These are phyloP conservation scores for Termitomyces sp. DNA, from an alignment of 1,284 basidiomycete genomes.

Conservation along the genomic window DNA sequence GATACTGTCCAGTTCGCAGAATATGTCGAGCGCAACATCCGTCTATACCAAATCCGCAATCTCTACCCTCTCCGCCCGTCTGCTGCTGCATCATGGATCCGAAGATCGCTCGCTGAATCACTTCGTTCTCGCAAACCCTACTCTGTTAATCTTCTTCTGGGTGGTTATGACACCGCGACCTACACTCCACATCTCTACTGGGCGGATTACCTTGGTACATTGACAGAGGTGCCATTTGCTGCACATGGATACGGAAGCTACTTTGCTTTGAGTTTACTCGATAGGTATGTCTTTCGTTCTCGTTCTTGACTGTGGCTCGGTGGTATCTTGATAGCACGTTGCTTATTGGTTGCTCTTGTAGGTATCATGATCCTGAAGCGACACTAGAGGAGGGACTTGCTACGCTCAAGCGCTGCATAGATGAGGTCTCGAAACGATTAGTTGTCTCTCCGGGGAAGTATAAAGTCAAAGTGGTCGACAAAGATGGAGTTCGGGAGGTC, in stretches of 20 bases:
- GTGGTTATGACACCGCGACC: slow-evolving; percentile 79
- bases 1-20: slow-evolving; percentile 98
- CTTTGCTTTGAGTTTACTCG: slow-evolving; percentile 89
- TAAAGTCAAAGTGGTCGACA: slow-evolving; percentile 89
- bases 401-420: slow-evolving; percentile 80
- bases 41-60: slow-evolving; percentile 95
- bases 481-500: slow-evolving; percentile 79
- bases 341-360: slow-evolving; percentile 25
- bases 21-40: slow-evolving; percentile 92
- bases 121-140: slow-evolving; percentile 88
- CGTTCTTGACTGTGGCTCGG: background rate
- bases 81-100: slow-evolving; percentile 93
- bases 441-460: slow-evolving; percentile 80
- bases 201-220: slow-evolving; percentile 94
- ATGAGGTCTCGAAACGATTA: slow-evolving; percentile 84
- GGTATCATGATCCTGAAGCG: slow-evolving; percentile 84
- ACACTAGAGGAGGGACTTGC: slow-evolving; percentile 82
- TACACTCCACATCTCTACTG: slow-evolving; percentile 82
- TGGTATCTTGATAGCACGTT: background rate
- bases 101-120: slow-evolving; percentile 84
- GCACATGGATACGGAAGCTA: slow-evolving; percentile 96
- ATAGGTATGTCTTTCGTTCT: slow-evolving; percentile 52
- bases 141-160: slow-evolving; percentile 89
- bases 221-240: slow-evolving; percentile 86
- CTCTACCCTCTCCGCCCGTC: slow-evolving; percentile 84